phyloP scores from a whole-genome alignment of 2,329 filamentous ascomycete species.

The Cladophialophora carrionii region DNA sequence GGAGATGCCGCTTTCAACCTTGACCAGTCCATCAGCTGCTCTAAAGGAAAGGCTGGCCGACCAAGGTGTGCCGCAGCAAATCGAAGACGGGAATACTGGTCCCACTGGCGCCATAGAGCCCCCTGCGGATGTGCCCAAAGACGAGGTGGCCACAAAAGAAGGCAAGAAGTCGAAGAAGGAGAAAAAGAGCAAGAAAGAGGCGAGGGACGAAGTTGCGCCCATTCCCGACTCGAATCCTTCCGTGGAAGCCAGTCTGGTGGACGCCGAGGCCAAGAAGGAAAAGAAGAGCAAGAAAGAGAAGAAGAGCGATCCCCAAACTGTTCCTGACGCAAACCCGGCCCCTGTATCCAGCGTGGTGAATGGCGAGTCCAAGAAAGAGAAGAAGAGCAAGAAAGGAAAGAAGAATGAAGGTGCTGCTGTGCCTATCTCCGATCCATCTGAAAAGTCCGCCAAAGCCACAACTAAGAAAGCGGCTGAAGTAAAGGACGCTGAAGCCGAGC shows the following conservation, averaged over 20 bases:
- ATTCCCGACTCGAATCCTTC: conserved; percentile 20
- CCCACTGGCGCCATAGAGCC: conserved; percentile 35
- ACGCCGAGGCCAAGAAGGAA: conserved; percentile 40
- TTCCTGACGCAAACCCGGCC: conserved; percentile 19
- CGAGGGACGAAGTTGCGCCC: conserved; percentile 36
- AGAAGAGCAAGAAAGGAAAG: conserved; percentile 9
- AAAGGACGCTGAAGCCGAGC: not conserved
- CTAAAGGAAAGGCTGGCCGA: conserved; percentile 39
- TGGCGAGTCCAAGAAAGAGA: conserved; percentile 16
- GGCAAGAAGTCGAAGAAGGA: conserved; percentile 44
- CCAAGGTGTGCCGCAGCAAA: conserved; percentile 26
- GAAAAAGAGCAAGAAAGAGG: conserved; percentile 41
- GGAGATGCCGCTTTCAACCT: conserved; percentile 72
- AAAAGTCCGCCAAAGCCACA: not conserved
- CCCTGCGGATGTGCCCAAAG: conserved; percentile 41
- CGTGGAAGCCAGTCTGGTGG: not conserved
- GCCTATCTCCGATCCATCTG: not conserved
- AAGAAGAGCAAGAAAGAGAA: conserved; percentile 39
- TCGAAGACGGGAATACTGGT: conserved; percentile 41
- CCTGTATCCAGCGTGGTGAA: not conserved
- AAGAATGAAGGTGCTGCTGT: not conserved
- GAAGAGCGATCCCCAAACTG: conserved; percentile 36
- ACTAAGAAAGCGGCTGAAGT: not conserved
- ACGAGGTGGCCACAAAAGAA: conserved; percentile 37
- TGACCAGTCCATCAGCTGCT: conserved; percentile 67